These are phyloP conservation scores for Penicillium sp. DNA, from an alignment of 2,329 filamentous ascomycete species.

Conservation along the genomic window DNA sequence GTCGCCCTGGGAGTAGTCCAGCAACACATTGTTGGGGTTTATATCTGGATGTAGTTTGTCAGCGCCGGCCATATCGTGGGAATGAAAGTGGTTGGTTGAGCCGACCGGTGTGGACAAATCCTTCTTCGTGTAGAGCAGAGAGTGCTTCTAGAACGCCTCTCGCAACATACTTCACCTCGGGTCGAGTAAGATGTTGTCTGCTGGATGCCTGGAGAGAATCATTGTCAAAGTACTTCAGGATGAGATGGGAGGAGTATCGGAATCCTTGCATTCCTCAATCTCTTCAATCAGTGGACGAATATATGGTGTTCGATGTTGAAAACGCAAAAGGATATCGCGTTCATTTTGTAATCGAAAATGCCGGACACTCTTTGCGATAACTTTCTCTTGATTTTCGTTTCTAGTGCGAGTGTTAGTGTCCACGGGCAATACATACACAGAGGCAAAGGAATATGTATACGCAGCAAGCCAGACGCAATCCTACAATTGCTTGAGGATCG, in stretches of 20 bases:
- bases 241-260: conserved; percentile 25
- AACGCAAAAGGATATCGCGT: conserved; percentile 29
- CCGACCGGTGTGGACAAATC: conserved; percentile 5
- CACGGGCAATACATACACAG: background rate
- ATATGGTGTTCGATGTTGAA: conserved; percentile 26
- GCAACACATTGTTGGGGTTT: conserved; percentile 30
- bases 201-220: conserved; percentile 27
- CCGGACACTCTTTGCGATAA: conserved; percentile 25
- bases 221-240: conserved; percentile 32
- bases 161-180: conserved; percentile 20
- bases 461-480: conserved; percentile 26
- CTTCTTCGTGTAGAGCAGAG: conserved; percentile 1
- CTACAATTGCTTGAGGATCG: conserved; percentile 22
- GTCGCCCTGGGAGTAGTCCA: conserved; percentile 24
- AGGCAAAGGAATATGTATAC: conserved; percentile 13
- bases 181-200: conserved; percentile 20
- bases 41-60: conserved; percentile 25
- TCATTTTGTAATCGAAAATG: conserved; percentile 33
- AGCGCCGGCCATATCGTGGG: background rate
- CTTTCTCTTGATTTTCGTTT: conserved; percentile 22
- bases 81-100: background rate
- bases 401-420: background rate
- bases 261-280: conserved; percentile 17
- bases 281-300: conserved; percentile 32
- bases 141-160: conserved; percentile 3